A percentile compares a stretch with the other conserved stretches of the same genome.
Conservation (phyloP, 305 asterid genomes). For the Vinca major region DNA sequence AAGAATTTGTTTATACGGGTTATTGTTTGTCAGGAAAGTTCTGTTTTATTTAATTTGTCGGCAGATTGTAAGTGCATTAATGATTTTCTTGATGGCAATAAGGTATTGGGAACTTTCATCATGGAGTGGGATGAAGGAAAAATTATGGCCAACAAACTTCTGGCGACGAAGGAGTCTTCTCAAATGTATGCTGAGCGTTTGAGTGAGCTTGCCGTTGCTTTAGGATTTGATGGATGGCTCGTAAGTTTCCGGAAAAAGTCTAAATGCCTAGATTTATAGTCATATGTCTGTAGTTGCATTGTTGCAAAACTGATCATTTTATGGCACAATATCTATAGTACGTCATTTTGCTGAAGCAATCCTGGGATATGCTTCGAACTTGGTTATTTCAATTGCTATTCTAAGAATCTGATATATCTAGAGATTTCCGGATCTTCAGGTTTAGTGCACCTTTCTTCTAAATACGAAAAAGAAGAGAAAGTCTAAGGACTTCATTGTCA, state of each 20-base stretch:
- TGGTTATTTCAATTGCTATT: neutral
- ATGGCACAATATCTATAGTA: neutral
- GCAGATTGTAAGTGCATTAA: neutral
- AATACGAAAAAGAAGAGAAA: neutral
- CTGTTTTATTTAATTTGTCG: neutral
- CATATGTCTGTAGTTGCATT: too few species aligned
- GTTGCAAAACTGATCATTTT: neutral
- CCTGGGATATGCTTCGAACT: neutral
- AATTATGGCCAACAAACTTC: conserved; percentile 41
- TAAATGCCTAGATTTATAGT: neutral
- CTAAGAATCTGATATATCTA: neutral
- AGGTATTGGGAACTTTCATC: conserved; percentile 91
- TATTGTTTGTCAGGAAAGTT: neutral
- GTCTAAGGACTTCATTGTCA: neutral
- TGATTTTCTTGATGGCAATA: conserved; percentile 4
- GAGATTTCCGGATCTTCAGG: neutral
- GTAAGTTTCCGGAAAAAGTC: conserved; percentile 30
- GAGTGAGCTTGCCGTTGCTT: conserved; percentile 72
- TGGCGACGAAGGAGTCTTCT: conserved; percentile 53
- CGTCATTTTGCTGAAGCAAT: neutral
- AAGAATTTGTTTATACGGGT: neutral
- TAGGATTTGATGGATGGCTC: conserved; percentile 99
- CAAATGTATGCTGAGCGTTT: conserved; percentile 76
- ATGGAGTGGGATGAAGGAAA: conserved; percentile 90
- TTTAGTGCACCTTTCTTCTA: neutral